A percentile compares a stretch with the other conserved stretches of the same genome.
Evolutionary conservation across 2,329 filamentous ascomycete species (phyloP).

Genomic region (Ilyonectria sp.): DNA sequence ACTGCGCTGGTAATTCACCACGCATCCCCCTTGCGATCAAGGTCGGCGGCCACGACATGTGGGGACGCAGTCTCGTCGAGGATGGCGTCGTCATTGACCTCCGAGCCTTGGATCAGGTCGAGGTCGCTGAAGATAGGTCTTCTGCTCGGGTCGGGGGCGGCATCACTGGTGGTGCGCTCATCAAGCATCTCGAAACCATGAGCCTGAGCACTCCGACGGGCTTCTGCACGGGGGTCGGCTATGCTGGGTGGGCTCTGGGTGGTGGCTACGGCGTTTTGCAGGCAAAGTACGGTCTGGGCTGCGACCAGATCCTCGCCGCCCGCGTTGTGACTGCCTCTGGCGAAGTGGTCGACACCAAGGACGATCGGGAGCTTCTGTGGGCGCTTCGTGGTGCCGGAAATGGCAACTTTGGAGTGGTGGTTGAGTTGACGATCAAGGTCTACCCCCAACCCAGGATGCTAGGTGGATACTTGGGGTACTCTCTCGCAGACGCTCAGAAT

Average conservation of each 20-base stretch:
- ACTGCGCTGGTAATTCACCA: constrained; percentile 9
- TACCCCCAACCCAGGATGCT: constrained; percentile 27
- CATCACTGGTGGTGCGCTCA: constrained; percentile 24
- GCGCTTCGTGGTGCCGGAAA: constrained; percentile 37
- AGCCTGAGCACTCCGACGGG: constrained; percentile 37
- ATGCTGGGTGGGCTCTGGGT: constrained; percentile 36
- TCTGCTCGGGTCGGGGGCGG: constrained; percentile 40
- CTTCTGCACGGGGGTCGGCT: constrained; percentile 32
- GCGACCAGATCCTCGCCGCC: constrained; percentile 37
- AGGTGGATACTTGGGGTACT: constrained; percentile 9
- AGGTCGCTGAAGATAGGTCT: constrained; percentile 41
- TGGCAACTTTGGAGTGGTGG: constrained; percentile 37
- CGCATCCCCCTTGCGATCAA: constrained; percentile 27
- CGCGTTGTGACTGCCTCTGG: constrained; percentile 33
- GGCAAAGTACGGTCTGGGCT: constrained; percentile 35
- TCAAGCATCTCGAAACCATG: constrained; percentile 28
- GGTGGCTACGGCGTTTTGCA: constrained; percentile 37
- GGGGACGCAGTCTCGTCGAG: constrained; percentile 21
- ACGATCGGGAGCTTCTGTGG: constrained; percentile 37
- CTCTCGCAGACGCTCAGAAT: constrained; percentile 3
- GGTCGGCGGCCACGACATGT: constrained; percentile 30
- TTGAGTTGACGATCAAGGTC: constrained; percentile 33
- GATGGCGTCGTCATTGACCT: constrained; percentile 30
- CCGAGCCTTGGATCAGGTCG: constrained; percentile 23
- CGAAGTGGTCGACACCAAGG: constrained; percentile 22